These are phyloP conservation scores for Tetragonia tetragonoides DNA, from an alignment of 148 eudicot genomes.

Conservation along the genomic window DNA sequence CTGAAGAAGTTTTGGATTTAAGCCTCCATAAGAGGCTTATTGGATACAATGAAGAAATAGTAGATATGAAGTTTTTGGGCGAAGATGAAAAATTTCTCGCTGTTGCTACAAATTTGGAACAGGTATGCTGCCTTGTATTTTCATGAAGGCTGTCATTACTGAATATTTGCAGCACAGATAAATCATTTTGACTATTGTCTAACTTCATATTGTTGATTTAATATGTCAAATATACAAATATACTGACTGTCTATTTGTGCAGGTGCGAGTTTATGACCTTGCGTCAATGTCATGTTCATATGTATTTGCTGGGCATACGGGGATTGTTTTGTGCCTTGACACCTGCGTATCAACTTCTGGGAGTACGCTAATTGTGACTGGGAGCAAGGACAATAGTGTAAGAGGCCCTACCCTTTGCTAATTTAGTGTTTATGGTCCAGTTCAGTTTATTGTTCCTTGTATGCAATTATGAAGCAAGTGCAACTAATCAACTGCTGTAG, in stretches of 20 bases:
- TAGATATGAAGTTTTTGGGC: conserved; percentile 92
- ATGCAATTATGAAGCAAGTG: neutral
- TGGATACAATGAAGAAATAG: conserved; percentile 90
- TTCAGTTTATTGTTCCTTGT: neutral
- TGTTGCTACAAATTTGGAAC: conserved; percentile 94
- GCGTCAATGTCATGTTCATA: conserved; percentile 95
- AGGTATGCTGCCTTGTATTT: conserved; percentile 37
- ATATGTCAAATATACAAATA: neutral
- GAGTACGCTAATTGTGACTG: conserved; percentile 72
- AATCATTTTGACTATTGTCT: neutral
- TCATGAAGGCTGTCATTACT: neutral
- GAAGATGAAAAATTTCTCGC: conserved; percentile 92
- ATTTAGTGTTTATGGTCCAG: neutral
- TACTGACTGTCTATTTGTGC: conserved; percentile 20
- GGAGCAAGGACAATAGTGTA: conserved; percentile 96
- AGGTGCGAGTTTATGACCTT: conserved; percentile 91
- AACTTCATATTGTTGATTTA: neutral
- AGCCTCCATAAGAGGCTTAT: conserved; percentile 63
- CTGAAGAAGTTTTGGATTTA: conserved; percentile 51
- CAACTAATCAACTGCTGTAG: neutral
- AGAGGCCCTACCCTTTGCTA: conserved; percentile 25
- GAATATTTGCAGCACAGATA: neutral
- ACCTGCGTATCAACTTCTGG: conserved; percentile 68
- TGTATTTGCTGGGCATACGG: conserved; percentile 88
- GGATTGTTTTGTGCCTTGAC: conserved; percentile 79